Evolutionary conservation across 164 flowering plant genomes (phyloP).

Genomic region (Annona cherimola): DNA sequence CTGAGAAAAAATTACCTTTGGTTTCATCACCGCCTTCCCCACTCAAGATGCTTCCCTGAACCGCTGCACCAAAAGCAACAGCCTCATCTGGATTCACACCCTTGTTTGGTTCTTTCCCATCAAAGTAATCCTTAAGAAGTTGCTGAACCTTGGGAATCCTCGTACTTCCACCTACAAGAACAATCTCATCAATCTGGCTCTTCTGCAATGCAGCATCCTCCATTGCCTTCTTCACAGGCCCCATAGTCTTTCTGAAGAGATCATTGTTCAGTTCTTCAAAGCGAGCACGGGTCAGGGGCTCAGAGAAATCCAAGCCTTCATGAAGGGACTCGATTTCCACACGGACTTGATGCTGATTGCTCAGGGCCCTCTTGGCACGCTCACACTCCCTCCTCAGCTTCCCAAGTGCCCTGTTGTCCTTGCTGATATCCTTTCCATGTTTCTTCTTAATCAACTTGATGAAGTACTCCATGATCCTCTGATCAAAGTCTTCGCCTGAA

Average conservation of each 20-base stretch:
- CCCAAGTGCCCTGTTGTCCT: conserved; percentile 90
- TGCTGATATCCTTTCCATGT: conserved; percentile 85
- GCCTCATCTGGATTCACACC: conserved; percentile 98
- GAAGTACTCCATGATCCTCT: conserved; percentile 87
- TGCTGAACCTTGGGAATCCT: conserved; percentile 93
- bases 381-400: conserved; percentile 80
- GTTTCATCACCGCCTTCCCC: conserved; percentile 94
- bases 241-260: conserved; percentile 87
- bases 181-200: conserved; percentile 83
- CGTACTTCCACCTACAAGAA: conserved; percentile 94
- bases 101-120: conserved; percentile 93
- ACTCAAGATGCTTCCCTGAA: conserved; percentile 83
- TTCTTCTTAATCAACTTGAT: conserved; percentile 90
- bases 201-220: conserved; percentile 81
- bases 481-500: conserved; percentile 90
- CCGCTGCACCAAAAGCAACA: conserved; percentile 92
- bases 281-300: conserved; percentile 76
- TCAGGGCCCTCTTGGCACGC: conserved; percentile 88
- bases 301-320: conserved; percentile 80
- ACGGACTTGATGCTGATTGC: conserved; percentile 88
- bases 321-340: conserved; percentile 81
- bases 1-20: conserved; percentile 45
- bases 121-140: conserved; percentile 79
- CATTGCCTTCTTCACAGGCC: conserved; percentile 96
- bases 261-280: conserved; percentile 88